Evolutionary conservation across 257 asterid genomes (phyloP), one percentile per base, ranked within the genome.

Genomic region (Hygrophila difformis): DNA sequence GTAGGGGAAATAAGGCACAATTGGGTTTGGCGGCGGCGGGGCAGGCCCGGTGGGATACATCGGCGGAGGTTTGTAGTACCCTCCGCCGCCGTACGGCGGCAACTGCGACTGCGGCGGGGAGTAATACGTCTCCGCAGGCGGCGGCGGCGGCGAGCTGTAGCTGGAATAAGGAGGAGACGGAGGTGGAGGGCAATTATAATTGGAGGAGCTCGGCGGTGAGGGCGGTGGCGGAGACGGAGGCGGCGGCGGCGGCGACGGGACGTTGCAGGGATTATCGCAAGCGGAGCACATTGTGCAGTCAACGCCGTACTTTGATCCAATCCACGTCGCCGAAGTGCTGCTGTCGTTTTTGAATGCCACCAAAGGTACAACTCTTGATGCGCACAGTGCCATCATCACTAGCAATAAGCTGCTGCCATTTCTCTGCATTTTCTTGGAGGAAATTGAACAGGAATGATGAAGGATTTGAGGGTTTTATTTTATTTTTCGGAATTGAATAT

Each of bases 261-360:
- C 56, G 81, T 39, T 52, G 67, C 97, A 87, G 1, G 97, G 97
- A 65, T 80, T 87, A 79, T 87, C 97, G 51, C 97, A 87, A 0
- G 88, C 87, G 1, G 93, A 67, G 73, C 97, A 87, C 97, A 83
- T 80, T 56, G 94, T 83, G 70, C 97, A 87, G 57, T 83, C 88
- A 63, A 80, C 74, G 12, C 76, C 71, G 77, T 78, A 87, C 67
- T 80, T 87, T 1, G 97, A 83, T 69, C 97, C 97, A 21, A 53
- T 77, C 97, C 93, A 80, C 33, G 70, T 48, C 18, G 59, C 5
- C 39, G 9, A 16, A 17, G 46, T 26, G 5, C 20, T 22, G 1
- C 17, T 15, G 8, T 36, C 29, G 26, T 18, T 44, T 13, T 62
- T 49, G 29, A 74, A 65, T 15, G 42, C 54, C 14, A 39, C 40